Base-by-base conservation (phyloP, 148 eudicot genomes). In the Fagopyrum tataricum region DNA sequence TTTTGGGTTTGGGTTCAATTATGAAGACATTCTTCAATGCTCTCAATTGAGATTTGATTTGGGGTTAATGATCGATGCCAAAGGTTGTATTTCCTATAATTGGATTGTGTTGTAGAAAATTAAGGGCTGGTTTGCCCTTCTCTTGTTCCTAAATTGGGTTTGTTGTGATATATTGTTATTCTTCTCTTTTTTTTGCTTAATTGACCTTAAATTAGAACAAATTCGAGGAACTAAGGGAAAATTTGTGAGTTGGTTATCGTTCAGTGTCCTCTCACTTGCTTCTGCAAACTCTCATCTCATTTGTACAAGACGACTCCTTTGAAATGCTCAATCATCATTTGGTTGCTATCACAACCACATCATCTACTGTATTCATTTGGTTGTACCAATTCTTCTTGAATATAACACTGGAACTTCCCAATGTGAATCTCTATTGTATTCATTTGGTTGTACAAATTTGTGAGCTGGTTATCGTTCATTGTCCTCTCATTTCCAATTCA, bases 181-280 rank as follows among this genome's bases (percentile, higher is more conserved):
- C 62, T 21, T 6, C 26, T 4, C 53, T 46, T 46, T 46, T 46
- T 46, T 46, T 44, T 7, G 11, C 49, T 46, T 9, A 10, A 46
- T 46, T 7, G 0, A 9, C 49, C 14, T 46, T 46, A 46, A 46
- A 46, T 3, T 9, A 46, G 13, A 46, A 46, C 11, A 9, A 46
- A 46, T 3, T 1, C 1, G 12, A 46, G 49, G 37, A 31, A 31
- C 2, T 1, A 31, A 31, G 37, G 49, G 11, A 3, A 46, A 7
- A 6, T 52, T 52, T 52, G 64, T 46, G 10, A 46, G 49, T 6
- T 46, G 49, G 13, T 20, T 23, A 56, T 56, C 11, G 67, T 61
- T 77, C 84, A 84, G 39, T 85, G 91, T 78, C 95, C 87, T 69
- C 75, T 83, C 81, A 79, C 84, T 74, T 90, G 91, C 80, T 86